Evolutionary conservation across 768 basidiomycete genomes (phyloP).

Genomic region (Leccinellum rugosiceps): DNA sequence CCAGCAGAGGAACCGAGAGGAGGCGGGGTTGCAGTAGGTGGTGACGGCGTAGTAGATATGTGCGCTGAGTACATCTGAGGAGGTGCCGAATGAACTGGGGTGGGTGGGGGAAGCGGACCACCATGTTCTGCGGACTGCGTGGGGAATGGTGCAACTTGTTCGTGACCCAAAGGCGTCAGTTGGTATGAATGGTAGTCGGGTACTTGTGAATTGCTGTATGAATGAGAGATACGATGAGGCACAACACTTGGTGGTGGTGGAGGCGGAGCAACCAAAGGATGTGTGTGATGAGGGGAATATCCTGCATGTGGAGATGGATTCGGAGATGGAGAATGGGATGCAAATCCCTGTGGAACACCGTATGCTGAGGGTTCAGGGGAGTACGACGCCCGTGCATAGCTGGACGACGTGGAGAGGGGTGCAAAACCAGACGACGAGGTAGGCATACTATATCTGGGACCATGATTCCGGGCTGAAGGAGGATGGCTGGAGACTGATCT

Average conservation of each 20-base stretch:
- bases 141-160: constrained; percentile 24
- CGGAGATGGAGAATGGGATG: constrained; percentile 28
- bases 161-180: constrained; percentile 14
- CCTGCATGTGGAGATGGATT: constrained; percentile 14
- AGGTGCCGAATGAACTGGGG: constrained; percentile 22
- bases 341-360: constrained; percentile 40
- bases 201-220: constrained; percentile 26
- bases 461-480: constrained; percentile 38
- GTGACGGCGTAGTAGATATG: constrained; percentile 21
- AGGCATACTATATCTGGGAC: constrained; percentile 67
- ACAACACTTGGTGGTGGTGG: constrained; percentile 12
- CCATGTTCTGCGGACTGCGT: constrained; percentile 25
- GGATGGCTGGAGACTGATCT: constrained; percentile 27
- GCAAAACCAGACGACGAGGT: constrained; percentile 66
- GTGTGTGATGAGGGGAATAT: constrained; percentile 20
- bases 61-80: constrained; percentile 24
- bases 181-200: constrained; percentile 27
- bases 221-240: constrained; percentile 26
- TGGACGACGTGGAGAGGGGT: constrained; percentile 40
- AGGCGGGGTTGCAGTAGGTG: constrained; percentile 20
- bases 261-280: neutral
- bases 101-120: constrained; percentile 18
- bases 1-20: constrained; percentile 8
- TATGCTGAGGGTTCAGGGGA: constrained; percentile 31
- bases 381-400: constrained; percentile 36